Base-by-base conservation (phyloP, 1,284 basidiomycete genomes). In the Irpex sp. region DNA sequence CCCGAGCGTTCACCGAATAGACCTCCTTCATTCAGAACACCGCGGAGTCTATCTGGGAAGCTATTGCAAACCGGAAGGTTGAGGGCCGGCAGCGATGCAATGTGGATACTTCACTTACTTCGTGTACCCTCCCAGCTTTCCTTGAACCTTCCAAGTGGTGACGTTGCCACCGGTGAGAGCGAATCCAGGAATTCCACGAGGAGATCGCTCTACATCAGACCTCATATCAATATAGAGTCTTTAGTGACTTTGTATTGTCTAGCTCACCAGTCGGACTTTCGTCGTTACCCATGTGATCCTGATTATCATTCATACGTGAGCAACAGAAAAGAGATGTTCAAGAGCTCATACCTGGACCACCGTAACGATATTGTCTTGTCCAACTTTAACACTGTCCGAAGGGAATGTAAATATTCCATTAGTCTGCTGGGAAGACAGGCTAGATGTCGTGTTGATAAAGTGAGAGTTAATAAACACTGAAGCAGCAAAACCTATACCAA, bases 201-300 rank as follows among this genome's bases (percentile, higher is more conserved):
- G 92, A 6, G 92, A 90, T 80, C 94, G 95, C 68, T 84, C 78
- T 78, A 73, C 65, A 69, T 43, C 18, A 44, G 15, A 13, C 2
- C 15, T 24, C 6, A 54, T 44, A n/a, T 27, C 66, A n/a, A n/a
- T n/a, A n/a, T n/a, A n/a, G n/a, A n/a, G n/a, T n/a, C n/a, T n/a
- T n/a, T n/a, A n/a, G n/a, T n/a, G n/a, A n/a, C n/a, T n/a, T n/a
- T n/a, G n/a, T n/a, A n/a, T n/a, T n/a, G n/a, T n/a, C n/a, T n/a
- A n/a, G n/a, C n/a, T 76, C 72, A 89, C 90, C 78, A 71, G 83
- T 78, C 56, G 87, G 86, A 78, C 74, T 74, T 66, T 95, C 90
- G 71, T 94, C 87, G 73, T 94, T 82, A 1, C 94, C 94, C 91
- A 93, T 94, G 75, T 94, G 94, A 74, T 96, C 94, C 88, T 95